These are phyloP conservation scores for Lecanicillium sp. DNA, from an alignment of 2,329 filamentous ascomycete species.

Conservation along the genomic window DNA sequence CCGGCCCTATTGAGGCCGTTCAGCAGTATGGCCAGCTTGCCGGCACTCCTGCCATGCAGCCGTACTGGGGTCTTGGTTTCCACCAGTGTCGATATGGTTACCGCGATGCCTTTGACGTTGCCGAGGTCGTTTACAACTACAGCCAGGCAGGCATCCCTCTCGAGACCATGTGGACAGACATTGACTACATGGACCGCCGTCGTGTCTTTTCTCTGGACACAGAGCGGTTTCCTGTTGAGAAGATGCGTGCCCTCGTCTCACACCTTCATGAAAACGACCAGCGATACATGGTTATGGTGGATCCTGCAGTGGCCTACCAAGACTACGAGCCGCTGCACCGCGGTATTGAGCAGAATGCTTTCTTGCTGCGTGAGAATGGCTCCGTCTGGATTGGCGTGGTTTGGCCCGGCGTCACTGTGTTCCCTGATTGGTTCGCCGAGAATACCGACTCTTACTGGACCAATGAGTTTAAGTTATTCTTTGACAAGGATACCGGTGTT, in stretches of 20 bases:
- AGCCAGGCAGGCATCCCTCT: constrained; percentile 56
- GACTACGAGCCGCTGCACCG: constrained; percentile 30
- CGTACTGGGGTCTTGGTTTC: constrained; percentile 54
- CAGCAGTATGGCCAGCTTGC: constrained; percentile 50
- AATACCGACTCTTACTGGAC: constrained; percentile 58
- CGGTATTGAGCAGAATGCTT: constrained; percentile 36
- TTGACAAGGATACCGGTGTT: constrained; percentile 53
- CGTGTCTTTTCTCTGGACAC: constrained; percentile 56
- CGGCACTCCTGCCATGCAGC: constrained; percentile 51
- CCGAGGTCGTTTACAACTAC: constrained; percentile 62
- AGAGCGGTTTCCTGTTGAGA: constrained; percentile 49
- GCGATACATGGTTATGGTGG: constrained; percentile 67
- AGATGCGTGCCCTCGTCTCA: constrained; percentile 56
- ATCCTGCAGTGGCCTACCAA: constrained; percentile 47
- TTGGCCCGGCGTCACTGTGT: constrained; percentile 63
- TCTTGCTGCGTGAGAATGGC: constrained; percentile 45
- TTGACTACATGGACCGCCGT: constrained; percentile 56
- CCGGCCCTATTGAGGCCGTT: constrained; percentile 47
- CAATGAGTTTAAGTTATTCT: constrained; percentile 56
- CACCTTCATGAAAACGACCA: constrained; percentile 60
- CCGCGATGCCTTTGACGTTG: constrained; percentile 54
- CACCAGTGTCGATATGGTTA: constrained; percentile 60
- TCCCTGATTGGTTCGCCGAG: constrained; percentile 65
- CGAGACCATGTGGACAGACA: constrained; percentile 69
- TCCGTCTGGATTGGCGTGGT: constrained; percentile 55